A percentile compares a stretch with the other conserved stretches of the same genome.
Conservation (phyloP, 306 rosid species). For the Begonia peltatifolia region DNA sequence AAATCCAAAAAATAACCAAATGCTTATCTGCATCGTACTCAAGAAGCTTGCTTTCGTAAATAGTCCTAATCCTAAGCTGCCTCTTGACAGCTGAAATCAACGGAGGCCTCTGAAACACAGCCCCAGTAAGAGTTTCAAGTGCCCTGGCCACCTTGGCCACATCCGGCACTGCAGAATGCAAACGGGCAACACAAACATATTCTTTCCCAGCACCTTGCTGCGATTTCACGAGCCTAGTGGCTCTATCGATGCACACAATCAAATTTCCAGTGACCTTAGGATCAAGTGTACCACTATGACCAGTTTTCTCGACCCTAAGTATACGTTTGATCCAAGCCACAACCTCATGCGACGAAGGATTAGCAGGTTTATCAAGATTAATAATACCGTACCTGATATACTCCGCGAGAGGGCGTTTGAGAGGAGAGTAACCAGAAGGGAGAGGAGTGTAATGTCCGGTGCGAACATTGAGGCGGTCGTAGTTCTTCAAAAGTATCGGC, state of each 20-base stretch:
- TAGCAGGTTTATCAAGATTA: constrained; percentile 60
- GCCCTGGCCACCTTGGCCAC: constrained; percentile 49
- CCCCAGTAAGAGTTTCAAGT: constrained; percentile 59
- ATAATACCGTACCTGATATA: constrained; percentile 47
- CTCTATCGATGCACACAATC: constrained; percentile 59
- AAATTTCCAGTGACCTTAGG: constrained; percentile 67
- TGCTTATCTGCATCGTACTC: constrained; percentile 48
- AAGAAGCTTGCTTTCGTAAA: constrained; percentile 70
- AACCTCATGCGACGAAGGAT: constrained; percentile 68
- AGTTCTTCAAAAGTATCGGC: constrained; percentile 65
- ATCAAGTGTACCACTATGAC: constrained; percentile 64
- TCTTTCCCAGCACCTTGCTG: constrained; percentile 70
- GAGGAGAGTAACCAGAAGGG: constrained; percentile 49
- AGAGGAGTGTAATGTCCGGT: constrained; percentile 74
- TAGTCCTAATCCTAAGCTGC: constrained; percentile 62
- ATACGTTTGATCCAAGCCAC: constrained; percentile 66
- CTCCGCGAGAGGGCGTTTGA: constrained; percentile 46
- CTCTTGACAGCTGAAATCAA: constrained; percentile 62
- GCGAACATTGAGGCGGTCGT: constrained; percentile 56
- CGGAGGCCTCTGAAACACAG: constrained; percentile 59
- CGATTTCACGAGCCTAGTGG: constrained; percentile 52
- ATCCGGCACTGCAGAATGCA: constrained; percentile 46
- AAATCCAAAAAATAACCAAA: constrained; percentile 50
- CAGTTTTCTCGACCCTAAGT: constrained; percentile 53
- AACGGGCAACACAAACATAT: constrained; percentile 50